Evolutionary conservation across 768 basidiomycete species (phyloP).

Genomic region (Coprinopsis sp.): DNA sequence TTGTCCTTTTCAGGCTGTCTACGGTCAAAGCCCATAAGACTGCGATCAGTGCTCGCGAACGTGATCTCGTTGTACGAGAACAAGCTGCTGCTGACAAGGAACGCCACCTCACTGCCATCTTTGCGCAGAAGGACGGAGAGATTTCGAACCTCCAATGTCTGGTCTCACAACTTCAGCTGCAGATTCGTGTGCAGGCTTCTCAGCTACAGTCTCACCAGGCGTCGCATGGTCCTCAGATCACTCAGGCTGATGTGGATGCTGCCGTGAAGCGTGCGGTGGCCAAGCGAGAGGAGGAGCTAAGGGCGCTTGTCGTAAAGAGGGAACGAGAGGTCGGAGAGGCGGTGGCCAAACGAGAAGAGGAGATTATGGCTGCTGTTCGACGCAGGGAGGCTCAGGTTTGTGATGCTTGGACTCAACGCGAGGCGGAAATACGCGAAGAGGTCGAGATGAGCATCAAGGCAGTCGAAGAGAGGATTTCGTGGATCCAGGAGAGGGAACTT

Average conservation of each 20-base stretch:
- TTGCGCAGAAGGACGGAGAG: conserved; percentile 59
- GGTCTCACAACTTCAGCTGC: conserved; percentile 34
- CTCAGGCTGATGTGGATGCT: conserved; percentile 36
- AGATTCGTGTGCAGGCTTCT: no score
- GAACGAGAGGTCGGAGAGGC: conserved; percentile 67
- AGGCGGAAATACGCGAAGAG: conserved; percentile 47
- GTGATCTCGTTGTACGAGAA: conserved; percentile 57
- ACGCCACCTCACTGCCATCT: conserved; percentile 38
- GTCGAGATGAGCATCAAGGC: conserved; percentile 43
- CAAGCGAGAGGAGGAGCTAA: conserved; percentile 65
- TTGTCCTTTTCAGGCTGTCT: conserved; percentile 43
- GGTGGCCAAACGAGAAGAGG: conserved; percentile 63
- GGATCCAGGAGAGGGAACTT: conserved; percentile 46
- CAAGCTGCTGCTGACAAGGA: conserved; percentile 51
- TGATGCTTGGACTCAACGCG: conserved; percentile 52
- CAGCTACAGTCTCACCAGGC: no score
- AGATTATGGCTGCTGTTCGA: conserved; percentile 65
- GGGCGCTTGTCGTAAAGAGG: conserved; percentile 56
- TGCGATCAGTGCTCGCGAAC: conserved; percentile 53
- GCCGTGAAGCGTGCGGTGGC: conserved; percentile 55
- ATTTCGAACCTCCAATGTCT: conserved; percentile 44
- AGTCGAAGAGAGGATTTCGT: conserved; percentile 46
- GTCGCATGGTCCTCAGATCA: conserved; percentile 18
- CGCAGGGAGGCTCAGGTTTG: conserved; percentile 59
- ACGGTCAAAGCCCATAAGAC: conserved; percentile 62